Evolutionary conservation across 805 yeast genomes (phyloP), one percentile per base, ranked within the genome.

Genomic region (Candida arabinofermentans): DNA sequence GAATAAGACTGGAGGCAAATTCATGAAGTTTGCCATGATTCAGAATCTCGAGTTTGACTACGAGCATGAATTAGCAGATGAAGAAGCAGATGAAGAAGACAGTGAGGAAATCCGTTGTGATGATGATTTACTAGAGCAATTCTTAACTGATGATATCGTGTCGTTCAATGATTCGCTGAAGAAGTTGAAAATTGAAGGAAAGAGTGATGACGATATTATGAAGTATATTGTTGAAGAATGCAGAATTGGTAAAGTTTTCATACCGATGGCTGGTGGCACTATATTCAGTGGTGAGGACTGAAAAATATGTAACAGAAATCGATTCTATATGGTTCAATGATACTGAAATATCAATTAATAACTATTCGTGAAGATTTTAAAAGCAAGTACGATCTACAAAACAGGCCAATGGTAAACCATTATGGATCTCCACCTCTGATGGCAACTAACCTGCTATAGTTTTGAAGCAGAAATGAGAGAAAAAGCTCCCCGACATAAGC

Each of bases 11-110:
- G 42, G 43, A 10, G 50, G 47, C 4, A 55, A 57, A n/a, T 66
- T 64, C 41, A 51, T 41, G 29, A 56, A 55, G 37, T 57, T 67
- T 32, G 61, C 68, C 2, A 39, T 64, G 24, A 44, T 66, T 13
- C 71, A 67, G 43, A 59, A 53, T 22, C 41, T 66, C 7, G 71
- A 67, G 46, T 65, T 59, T 34, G 59, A 61, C 32, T 64, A 62
- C 42, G 71, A 67, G 36, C 50, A 54, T 30, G 39, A 26, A 1
- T 36, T 61, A 16, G 58, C 53, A 36, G 52, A 47, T 5, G 53
- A 48, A 8, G 53, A 49, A 10, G 60, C 52, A 23, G 37, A 35
- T 32, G 60, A 53, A 26, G 57, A 64, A 37, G 52, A 48, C 3
- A 55, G 49, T 6, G 50, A 49, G 6, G 62, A 59, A 36, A 53